Evolutionary conservation across 331 rosid species (phyloP).

Genomic region (Cucumis variabilis): DNA sequence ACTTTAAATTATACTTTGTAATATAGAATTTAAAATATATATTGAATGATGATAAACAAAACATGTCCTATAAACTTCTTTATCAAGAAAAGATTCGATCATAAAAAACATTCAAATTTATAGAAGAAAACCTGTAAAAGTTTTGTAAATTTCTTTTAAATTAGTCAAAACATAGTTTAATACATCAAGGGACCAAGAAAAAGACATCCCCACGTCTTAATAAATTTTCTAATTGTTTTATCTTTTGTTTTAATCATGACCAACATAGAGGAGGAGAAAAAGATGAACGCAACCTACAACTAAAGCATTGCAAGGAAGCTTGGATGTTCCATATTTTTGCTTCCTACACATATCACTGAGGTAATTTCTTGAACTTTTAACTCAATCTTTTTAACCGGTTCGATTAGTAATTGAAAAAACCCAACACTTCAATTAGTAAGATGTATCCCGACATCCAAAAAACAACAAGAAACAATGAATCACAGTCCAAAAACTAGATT

Average conservation of each 20-base stretch:
- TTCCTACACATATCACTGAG: too few relatives aligned
- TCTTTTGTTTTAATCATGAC: slow-evolving; percentile 1
- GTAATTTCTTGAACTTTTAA: too few relatives aligned
- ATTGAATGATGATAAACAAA: neutral
- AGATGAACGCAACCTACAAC: too few relatives aligned
- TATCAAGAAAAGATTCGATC: neutral
- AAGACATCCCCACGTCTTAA: slow-evolving; percentile 5
- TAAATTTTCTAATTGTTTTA: neutral
- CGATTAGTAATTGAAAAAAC: neutral
- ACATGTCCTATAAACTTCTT: neutral
- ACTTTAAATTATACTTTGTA: too few relatives aligned
- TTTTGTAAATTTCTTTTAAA: neutral
- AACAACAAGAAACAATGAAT: neutral
- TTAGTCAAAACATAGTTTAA: slow-evolving; percentile 2
- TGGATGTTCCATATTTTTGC: too few relatives aligned
- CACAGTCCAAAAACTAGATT: neutral
- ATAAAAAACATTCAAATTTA: neutral
- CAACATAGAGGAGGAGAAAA: too few relatives aligned
- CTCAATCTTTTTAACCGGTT: too few relatives aligned
- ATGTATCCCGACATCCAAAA: neutral
- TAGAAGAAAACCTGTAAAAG: neutral
- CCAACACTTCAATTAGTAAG: neutral
- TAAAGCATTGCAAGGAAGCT: too few relatives aligned
- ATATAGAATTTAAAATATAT: too few relatives aligned
- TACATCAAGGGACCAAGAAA: neutral